phyloP scores from a whole-genome alignment of 176 grass and related monocot genomes.

The Paspalum notatum region DNA sequence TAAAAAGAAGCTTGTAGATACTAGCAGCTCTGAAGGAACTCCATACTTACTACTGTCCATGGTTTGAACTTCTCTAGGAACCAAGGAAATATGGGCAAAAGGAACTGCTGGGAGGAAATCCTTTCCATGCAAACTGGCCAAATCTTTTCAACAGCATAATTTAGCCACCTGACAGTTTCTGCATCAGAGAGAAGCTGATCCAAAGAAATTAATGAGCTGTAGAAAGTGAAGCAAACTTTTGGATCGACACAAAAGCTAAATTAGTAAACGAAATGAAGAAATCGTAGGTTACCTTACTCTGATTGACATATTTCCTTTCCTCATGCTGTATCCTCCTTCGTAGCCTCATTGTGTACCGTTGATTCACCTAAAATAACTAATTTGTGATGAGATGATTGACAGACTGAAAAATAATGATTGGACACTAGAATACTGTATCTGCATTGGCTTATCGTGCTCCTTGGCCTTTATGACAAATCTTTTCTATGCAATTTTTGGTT shows the following conservation, averaged over 20 bases:
- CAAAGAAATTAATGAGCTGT: slow-evolving; percentile 20
- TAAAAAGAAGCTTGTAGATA: background rate
- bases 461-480: background rate
- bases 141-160: slow-evolving; percentile 90
- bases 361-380: slow-evolving; percentile 70
- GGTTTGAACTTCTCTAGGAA: slow-evolving; percentile 98
- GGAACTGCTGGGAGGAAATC: slow-evolving; percentile 85
- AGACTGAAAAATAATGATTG: background rate
- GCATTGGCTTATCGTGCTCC: background rate
- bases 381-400: slow-evolving; percentile 16
- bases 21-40: background rate
- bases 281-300: slow-evolving; percentile 66
- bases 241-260: slow-evolving; percentile 4
- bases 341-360: slow-evolving; percentile 67
- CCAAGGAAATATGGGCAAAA: slow-evolving; percentile 96
- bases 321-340: slow-evolving; percentile 67
- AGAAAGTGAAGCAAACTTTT: slow-evolving; percentile 2
- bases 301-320: slow-evolving; percentile 80
- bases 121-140: slow-evolving; percentile 97
- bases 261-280: slow-evolving; percentile 18
- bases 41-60: slow-evolving; percentile 80
- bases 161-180: slow-evolving; percentile 95
- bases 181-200: slow-evolving; percentile 92
- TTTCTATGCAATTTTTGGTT: background rate
- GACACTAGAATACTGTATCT: background rate